These are phyloP conservation scores for Plantago ovata DNA, from an alignment of 257 asterid genomes.

Conservation along the genomic window DNA sequence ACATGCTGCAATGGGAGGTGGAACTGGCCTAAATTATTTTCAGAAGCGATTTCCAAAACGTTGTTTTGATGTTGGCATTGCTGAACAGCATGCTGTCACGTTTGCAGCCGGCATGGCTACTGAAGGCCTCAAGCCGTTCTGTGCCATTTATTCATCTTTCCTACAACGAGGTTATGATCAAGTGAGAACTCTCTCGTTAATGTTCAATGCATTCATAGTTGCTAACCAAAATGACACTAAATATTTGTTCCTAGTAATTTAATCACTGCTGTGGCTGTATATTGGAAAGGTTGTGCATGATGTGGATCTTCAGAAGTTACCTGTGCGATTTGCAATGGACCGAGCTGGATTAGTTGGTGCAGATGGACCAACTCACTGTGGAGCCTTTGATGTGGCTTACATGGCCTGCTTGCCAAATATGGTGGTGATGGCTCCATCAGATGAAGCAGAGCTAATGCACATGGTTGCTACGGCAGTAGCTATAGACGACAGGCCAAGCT, in stretches of 20 bases:
- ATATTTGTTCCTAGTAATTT: background rate
- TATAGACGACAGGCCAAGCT: conserved; percentile 70
- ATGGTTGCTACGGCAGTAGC: conserved; percentile 80
- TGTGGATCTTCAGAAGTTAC: conserved; percentile 77
- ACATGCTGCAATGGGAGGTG: conserved; percentile 94
- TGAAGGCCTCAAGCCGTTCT: conserved; percentile 83
- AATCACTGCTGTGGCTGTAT: background rate
- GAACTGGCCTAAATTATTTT: conserved; percentile 70
- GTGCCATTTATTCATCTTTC: conserved; percentile 74
- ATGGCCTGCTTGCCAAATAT: conserved; percentile 88
- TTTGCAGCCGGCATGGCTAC: conserved; percentile 84
- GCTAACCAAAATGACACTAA: too few species aligned
- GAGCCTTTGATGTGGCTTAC: conserved; percentile 73
- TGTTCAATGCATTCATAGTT: too few species aligned
- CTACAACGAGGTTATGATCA: conserved; percentile 81
- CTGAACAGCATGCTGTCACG: conserved; percentile 85
- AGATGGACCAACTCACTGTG: conserved; percentile 84
- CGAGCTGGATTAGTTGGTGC: conserved; percentile 88
- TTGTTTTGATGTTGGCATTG: conserved; percentile 79
- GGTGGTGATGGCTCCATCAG: conserved; percentile 88
- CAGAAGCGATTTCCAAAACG: conserved; percentile 61
- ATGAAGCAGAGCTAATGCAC: conserved; percentile 80
- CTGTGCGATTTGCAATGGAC: conserved; percentile 82
- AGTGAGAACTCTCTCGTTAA: conserved; percentile 34
- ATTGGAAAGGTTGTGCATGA: conserved; percentile 68